Conservation (phyloP, 208 protist species). For the Trypanosomatidae sp. region DNA sequence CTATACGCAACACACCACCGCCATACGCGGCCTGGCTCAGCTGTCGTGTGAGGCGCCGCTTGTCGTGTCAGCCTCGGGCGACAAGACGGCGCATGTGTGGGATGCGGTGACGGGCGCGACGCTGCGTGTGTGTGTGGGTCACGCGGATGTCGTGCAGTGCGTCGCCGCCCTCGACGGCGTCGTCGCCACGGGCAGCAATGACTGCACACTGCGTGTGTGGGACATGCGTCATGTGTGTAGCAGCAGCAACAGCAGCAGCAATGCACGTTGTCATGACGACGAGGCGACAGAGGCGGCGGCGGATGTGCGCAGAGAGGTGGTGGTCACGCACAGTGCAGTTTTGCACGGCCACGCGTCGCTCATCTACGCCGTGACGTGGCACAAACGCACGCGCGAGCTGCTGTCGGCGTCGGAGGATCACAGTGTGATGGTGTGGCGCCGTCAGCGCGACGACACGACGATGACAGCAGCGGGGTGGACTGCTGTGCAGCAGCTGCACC, state of each 20-base stretch:
- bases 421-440: slow-evolving; percentile 67
- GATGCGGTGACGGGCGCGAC: slow-evolving; percentile 27
- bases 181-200: slow-evolving; percentile 58
- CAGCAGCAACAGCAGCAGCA: slow-evolving; percentile 33
- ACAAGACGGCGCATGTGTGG: slow-evolving; percentile 77
- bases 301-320: background rate
- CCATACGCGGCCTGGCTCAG: slow-evolving; percentile 46
- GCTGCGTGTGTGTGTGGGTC: slow-evolving; percentile 24
- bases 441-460: background rate
- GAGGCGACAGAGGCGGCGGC: background rate
- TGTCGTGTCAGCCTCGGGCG: slow-evolving; percentile 53
- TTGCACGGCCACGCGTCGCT: slow-evolving; percentile 48
- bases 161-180: slow-evolving; percentile 28
- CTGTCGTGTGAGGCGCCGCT: slow-evolving; percentile 22
- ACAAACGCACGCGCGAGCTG: slow-evolving; percentile 24
- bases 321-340: slow-evolving; percentile 2
- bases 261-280: background rate
- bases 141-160: slow-evolving; percentile 57
- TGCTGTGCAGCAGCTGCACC: slow-evolving; percentile 60
- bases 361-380: slow-evolving; percentile 52
- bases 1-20: slow-evolving; percentile 39
- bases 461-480: background rate
- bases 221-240: too few relatives aligned
- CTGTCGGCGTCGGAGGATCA: slow-evolving; percentile 79
- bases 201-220: slow-evolving; percentile 47